Base-by-base conservation (phyloP, 169 alveolate species). In the Pseudocohnilembus persalinus region DNA sequence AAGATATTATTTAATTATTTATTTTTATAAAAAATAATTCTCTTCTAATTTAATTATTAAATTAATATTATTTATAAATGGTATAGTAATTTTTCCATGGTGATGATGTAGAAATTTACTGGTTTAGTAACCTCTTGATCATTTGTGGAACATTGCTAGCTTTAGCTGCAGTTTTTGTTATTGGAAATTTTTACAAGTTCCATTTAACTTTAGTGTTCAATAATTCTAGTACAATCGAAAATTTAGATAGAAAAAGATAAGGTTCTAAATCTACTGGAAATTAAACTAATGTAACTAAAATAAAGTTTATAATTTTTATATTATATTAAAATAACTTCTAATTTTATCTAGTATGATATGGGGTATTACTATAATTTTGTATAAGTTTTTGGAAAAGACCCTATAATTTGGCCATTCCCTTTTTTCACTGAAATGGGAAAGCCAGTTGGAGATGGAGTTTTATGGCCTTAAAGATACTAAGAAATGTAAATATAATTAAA, bases 361-460 rank as follows among this genome's bases (percentile, higher is more conserved):
- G 92, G 94, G 1, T 30, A 64, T 28, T 35, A 73, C 25, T 64
- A 81, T 27, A 93, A 95, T 83, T 92, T 92, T 92, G 85, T 73
- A 31, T 87, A 95, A 88, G 96, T 95, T 25, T 93, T 95, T 85
- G 97, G 96, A 31, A 83, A 85, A 32, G 86, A 89, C 85, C 49
- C 74, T 64, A 81, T 77, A 25, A 74, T 88, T 0, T 93, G 94
- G 94, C 89, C 91, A 76, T 85, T 93, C 63, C 97, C 97, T 4
- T 35, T 93, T 28, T 85, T 83, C 77, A 35, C 77, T 29, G 89
- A 89, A 63, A 79, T 87, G 28, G 98, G 98, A 74, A 90, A 88
- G 78, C 98, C 98, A 20, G 90, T 79, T 6, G 98, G 98, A 28
- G 98, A 95, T 91, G 98, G 97, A 73, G 87, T 95, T 31, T 76